Evolutionary conservation across 805 yeast genomes (phyloP), one percentile per base, ranked within the genome.

Genomic region (Nakazawaea peltata): DNA sequence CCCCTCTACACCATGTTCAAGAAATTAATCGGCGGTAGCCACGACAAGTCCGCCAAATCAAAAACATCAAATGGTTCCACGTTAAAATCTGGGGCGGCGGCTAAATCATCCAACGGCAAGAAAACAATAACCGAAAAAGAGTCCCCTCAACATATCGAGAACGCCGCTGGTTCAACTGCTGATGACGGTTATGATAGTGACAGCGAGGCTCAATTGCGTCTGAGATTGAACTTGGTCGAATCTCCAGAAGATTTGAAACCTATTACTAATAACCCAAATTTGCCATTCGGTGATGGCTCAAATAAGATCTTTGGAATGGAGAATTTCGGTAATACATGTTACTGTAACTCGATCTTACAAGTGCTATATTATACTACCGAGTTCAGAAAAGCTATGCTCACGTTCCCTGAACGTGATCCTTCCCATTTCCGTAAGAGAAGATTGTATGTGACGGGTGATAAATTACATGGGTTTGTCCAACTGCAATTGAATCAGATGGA

Each of bases 331-430:
- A 81, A 87, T 53, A 87, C 97, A 0, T 92, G 97, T 60, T 90
- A 90, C 61, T 84, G 95, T 57, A 92, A 92, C 48, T 85, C 96
- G 8, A 83, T 92, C 21, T 60, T 92, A 17, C 98, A 92, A 54
- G 85, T 94, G 45, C 67, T 90, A 8, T 90, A 74, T 62, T 79
- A 82, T 58, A 70, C 90, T 3, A 67, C 71, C 18, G 70, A 69
- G 19, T 86, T 92, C 49, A 70, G 97, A 30, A 56, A 63, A 13
- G 67, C 65, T 35, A 51, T 82, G 2, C 53, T 76, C 32, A 57
- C 61, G 34, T 66, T 65, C 41, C 82, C 82, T 3, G 43, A 47
- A 6, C 56, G 61, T 32, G 59, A 55, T 28, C 44, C 53, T 3
- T 32, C 34, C 18, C 27, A 43, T 17, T 50, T 53, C 30, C 54